These are phyloP conservation scores for Camellia oleifera DNA, from an alignment of 179 eudicot species.

Conservation along the genomic window DNA sequence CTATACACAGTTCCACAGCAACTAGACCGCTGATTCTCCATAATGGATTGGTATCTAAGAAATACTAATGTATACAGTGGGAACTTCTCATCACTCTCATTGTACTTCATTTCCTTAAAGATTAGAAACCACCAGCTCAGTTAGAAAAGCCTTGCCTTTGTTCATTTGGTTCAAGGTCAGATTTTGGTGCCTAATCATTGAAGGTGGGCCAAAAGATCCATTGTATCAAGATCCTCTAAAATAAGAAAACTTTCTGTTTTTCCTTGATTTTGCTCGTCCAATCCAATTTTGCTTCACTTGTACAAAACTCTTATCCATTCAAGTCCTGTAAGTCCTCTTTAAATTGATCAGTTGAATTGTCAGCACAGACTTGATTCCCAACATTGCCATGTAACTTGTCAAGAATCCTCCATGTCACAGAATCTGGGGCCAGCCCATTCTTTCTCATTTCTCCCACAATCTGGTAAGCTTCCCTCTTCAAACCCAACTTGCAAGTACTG, in stretches of 20 bases:
- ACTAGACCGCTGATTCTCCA: neutral
- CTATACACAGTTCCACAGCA: neutral
- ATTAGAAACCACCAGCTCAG: neutral
- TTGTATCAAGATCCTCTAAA: neutral
- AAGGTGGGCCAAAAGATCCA: neutral
- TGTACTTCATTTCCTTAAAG: neutral
- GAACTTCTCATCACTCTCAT: neutral
- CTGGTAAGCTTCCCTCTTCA: slow-evolving; percentile 80
- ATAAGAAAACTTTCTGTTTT: neutral
- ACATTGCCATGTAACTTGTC: slow-evolving; percentile 51
- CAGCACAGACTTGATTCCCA: slow-evolving; percentile 13
- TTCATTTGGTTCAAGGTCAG: neutral
- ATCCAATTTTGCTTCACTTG: neutral
- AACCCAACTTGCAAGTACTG: slow-evolving; percentile 65
- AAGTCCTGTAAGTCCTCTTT: neutral
- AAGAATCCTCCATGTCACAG: slow-evolving; percentile 83
- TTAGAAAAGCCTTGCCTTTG: neutral
- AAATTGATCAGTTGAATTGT: slow-evolving; percentile 1
- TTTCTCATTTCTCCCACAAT: slow-evolving; percentile 87
- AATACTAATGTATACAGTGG: neutral
- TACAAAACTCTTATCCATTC: neutral
- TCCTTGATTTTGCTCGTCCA: neutral
- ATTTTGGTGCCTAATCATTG: neutral
- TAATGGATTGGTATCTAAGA: too few species aligned
- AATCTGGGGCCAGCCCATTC: slow-evolving; percentile 82